Evolutionary conservation across 1,139 yeast genomes (phyloP).

Genomic region (Suhomyces terraborum): DNA sequence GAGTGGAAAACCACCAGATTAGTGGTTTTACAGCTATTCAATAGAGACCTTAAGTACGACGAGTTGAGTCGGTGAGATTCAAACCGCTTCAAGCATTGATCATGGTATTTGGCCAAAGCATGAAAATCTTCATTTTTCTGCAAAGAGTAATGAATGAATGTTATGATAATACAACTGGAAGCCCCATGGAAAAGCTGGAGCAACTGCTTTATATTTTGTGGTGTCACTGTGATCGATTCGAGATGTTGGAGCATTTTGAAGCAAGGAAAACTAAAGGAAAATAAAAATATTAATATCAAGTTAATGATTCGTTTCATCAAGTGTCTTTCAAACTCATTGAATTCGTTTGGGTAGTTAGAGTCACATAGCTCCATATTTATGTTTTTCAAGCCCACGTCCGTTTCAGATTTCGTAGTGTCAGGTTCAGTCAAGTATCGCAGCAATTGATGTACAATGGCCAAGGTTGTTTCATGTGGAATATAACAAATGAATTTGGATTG

Average conservation of each 20-base stretch:
- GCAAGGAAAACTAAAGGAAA: constrained; percentile 4
- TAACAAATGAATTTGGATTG: not conserved
- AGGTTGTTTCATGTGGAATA: constrained; percentile 4
- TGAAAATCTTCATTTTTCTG: constrained; percentile 1
- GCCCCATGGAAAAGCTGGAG: constrained; percentile 6
- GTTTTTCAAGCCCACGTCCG: too few species aligned
- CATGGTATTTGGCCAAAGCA: not conserved
- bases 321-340: not conserved
- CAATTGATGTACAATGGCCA: not conserved
- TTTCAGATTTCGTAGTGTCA: not conserved
- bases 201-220: not conserved
- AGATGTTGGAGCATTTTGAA: constrained; percentile 1
- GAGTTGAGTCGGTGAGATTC: not conserved
- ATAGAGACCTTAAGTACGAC: not conserved
- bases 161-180: constrained; percentile 2
- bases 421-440: not conserved
- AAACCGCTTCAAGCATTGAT: not conserved
- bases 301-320: not conserved
- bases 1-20: not conserved
- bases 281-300: not conserved
- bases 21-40: not conserved
- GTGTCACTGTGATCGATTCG: not conserved
- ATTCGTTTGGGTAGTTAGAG: not conserved
- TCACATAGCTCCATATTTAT: too few species aligned
- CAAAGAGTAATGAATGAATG: constrained; percentile 1